These are phyloP conservation scores for Stephanodiscus triporus DNA, from an alignment of 108 stramenopile genomes.

Conservation along the genomic window DNA sequence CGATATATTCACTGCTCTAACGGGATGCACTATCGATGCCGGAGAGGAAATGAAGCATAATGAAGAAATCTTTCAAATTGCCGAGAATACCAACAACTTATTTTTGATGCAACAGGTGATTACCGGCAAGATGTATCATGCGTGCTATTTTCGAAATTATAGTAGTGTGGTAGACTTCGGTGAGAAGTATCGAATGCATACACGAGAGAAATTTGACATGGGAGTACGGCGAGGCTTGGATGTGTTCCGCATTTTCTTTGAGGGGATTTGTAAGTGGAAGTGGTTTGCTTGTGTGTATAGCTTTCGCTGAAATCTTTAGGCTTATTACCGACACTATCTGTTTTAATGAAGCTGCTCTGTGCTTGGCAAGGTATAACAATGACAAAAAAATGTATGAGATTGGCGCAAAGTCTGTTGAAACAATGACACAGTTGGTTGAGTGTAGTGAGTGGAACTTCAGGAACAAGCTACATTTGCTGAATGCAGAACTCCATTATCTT, in stretches of 20 bases:
- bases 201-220: neutral
- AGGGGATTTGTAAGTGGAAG: slow-evolving; percentile 2
- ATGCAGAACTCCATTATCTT: slow-evolving; percentile 17
- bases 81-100: neutral
- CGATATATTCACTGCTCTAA: neutral
- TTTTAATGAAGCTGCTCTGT: neutral
- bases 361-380: neutral
- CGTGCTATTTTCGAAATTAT: slow-evolving; percentile 3
- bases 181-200: neutral
- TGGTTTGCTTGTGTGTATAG: neutral
- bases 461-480: slow-evolving; percentile 28
- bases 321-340: neutral
- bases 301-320: neutral
- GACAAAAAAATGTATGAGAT: neutral
- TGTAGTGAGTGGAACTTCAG: slow-evolving; percentile 8
- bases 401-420: neutral
- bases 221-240: neutral
- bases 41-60: neutral
- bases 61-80: neutral
- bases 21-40: neutral
- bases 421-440: neutral
- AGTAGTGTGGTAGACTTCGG: neutral
- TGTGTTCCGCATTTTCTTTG: neutral
- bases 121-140: neutral
- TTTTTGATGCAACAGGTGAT: neutral